A percentile compares a stretch with the other conserved stretches of the same genome.
phyloP scores from a whole-genome alignment of 192 early-diverging fungal genomes.

The Podila minutissima region DNA sequence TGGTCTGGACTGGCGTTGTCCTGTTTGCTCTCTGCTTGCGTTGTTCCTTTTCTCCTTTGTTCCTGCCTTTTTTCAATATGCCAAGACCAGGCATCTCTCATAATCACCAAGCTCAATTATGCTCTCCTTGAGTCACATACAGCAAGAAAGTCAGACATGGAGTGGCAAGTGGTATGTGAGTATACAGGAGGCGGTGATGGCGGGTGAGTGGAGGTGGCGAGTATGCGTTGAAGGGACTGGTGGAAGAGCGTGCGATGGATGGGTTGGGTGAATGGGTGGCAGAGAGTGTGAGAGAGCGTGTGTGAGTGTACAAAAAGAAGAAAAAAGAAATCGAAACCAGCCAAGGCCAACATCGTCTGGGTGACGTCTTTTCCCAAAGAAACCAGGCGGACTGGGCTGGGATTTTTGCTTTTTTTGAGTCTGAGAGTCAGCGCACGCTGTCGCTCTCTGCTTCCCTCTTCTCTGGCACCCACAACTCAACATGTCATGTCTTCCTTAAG shows the following conservation, averaged over 20 bases:
- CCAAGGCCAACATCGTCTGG: too few relatives aligned
- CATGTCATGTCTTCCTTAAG: too few relatives aligned
- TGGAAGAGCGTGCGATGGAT: neutral
- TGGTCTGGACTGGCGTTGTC: neutral
- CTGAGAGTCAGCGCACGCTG: too few relatives aligned
- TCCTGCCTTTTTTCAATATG: neutral
- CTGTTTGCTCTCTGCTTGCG: neutral
- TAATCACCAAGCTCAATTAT: neutral
- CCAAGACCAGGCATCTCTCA: neutral
- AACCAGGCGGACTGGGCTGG: too few relatives aligned
- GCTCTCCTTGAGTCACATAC: conserved; percentile 8
- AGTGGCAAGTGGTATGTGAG: neutral
- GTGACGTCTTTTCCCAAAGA: too few relatives aligned
- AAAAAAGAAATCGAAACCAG: too few relatives aligned
- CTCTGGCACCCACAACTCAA: too few relatives aligned
- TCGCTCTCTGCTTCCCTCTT: too few relatives aligned
- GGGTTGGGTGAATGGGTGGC: neutral
- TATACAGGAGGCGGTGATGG: neutral
- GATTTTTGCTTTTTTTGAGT: too few relatives aligned
- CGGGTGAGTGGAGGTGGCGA: neutral
- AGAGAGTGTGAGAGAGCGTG: too few relatives aligned
- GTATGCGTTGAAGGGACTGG: neutral
- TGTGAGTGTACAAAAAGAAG: too few relatives aligned
- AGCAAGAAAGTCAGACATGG: conserved; percentile 47
- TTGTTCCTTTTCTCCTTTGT: neutral